These are phyloP conservation scores for Zangia roseola DNA, from an alignment of 768 basidiomycete genomes.

Conservation along the genomic window DNA sequence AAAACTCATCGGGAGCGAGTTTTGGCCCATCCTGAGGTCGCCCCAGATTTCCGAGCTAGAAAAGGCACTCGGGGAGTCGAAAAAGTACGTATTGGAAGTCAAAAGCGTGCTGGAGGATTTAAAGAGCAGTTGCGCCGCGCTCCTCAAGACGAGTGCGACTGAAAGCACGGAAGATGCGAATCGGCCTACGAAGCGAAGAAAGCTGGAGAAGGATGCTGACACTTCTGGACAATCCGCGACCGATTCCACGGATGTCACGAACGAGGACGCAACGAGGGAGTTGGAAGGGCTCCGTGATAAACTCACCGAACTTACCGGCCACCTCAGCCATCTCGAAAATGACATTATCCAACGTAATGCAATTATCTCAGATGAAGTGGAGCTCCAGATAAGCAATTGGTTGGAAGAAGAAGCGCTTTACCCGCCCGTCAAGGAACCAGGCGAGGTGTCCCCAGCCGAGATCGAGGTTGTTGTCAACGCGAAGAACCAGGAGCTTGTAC, in stretches of 20 bases:
- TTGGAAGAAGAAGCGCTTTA: slow-evolving; percentile 27
- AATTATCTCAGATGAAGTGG: slow-evolving; percentile 29
- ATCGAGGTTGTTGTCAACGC: slow-evolving; percentile 28
- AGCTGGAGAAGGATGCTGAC: slow-evolving; percentile 11
- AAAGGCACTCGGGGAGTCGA: slow-evolving; percentile 21
- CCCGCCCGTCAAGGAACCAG: slow-evolving; percentile 14
- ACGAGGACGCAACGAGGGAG: slow-evolving; percentile 12
- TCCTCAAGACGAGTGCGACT: slow-evolving; percentile 18
- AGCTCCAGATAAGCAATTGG: slow-evolving; percentile 29
- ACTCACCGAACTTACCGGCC: slow-evolving; percentile 27
- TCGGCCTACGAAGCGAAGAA: slow-evolving; percentile 30
- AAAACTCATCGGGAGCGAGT: slow-evolving; percentile 34
- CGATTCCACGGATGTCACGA: background rate
- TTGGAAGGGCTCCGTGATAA: slow-evolving; percentile 29
- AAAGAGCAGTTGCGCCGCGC: slow-evolving; percentile 18
- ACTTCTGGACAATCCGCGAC: background rate
- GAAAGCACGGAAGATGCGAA: slow-evolving; percentile 17
- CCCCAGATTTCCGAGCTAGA: slow-evolving; percentile 27
- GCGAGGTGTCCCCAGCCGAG: slow-evolving; percentile 17
- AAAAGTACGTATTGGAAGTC: slow-evolving; percentile 33
- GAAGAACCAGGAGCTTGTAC: slow-evolving; percentile 19
- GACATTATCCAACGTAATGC: slow-evolving; percentile 35
- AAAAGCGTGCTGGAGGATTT: slow-evolving; percentile 23
- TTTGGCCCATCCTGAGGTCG: slow-evolving; percentile 39
- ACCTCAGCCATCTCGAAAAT: slow-evolving; percentile 36